Evolutionary conservation across 164 flowering plant species (phyloP).

Genomic region (Kalanchoe fedtschenkoi): DNA sequence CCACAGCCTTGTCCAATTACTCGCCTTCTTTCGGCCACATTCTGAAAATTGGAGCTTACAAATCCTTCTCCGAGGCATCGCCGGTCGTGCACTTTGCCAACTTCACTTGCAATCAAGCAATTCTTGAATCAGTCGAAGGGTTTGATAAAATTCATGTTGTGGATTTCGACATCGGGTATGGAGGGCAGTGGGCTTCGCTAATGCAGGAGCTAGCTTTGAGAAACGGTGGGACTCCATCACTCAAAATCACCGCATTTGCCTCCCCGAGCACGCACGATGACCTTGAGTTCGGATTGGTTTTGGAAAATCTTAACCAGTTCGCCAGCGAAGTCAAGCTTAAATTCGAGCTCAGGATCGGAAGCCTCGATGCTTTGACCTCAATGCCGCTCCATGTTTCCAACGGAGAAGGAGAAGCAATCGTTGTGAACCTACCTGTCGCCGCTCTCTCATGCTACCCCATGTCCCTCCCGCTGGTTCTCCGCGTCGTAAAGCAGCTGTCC

Average conservation of each 20-base stretch:
- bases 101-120: constrained; percentile 49
- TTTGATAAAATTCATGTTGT: constrained; percentile 33
- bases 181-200: constrained; percentile 63
- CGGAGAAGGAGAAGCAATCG: constrained; percentile 31
- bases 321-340: constrained; percentile 35
- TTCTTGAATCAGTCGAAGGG: constrained; percentile 43
- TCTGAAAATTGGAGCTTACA: constrained; percentile 48
- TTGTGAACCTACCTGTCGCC: constrained; percentile 40
- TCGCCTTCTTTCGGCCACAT: constrained; percentile 23
- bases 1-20: constrained; percentile 9
- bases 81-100: constrained; percentile 50
- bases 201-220: constrained; percentile 48
- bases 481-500: constrained; percentile 36
- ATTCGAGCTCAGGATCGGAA: constrained; percentile 33
- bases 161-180: constrained; percentile 53
- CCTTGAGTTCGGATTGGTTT: constrained; percentile 34
- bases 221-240: constrained; percentile 25
- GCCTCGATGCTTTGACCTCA: constrained; percentile 27
- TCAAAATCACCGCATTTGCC: constrained; percentile 52
- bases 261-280: constrained; percentile 29
- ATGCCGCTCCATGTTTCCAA: constrained; percentile 14
- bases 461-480: constrained; percentile 30
- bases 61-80: constrained; percentile 47
- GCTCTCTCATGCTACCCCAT: constrained; percentile 15
- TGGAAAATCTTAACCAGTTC: constrained; percentile 35